Evolutionary conservation across 2,329 filamentous ascomycete genomes (phyloP), one percentile per base, ranked within the genome.

Genomic region (Periconia macrospinosa): DNA sequence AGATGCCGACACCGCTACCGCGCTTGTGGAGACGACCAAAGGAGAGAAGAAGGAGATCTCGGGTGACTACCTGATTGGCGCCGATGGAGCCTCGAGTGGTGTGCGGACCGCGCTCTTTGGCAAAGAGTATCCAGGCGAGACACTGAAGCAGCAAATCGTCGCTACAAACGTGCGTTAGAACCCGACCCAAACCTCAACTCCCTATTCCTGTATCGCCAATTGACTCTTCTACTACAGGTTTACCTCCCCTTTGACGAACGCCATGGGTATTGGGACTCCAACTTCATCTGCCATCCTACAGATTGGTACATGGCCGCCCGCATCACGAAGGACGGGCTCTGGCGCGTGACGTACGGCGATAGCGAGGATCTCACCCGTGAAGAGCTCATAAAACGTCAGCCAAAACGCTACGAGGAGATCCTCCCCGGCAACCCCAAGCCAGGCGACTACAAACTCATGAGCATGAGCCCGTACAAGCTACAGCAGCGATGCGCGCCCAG

Each of bases 321-420:
- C 41, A 83, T 88, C 56, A 83, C 80, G 1, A 73, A 71, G 2
- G 83, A 86, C 50, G 83, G 83, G 0, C 69, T 88, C 10, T 88
- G 85, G 74, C 81, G 85, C 14, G 81, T 88, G 35, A 85, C 85
- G 0, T 88, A 88, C 60, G 84, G 83, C 49, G 86, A 88, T 58
- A 72, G 71, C 0, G 74, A 78, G 0, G 80, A 79, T 1, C 75
- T 87, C 13, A 79, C 78, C 0, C 72, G 66, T 35, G 83, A 85
- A 11, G 76, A 87, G 65, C 77, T 85, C 50, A 68, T 77, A 27
- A 75, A 75, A 23, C 78, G 84, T 6, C 83, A 84, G 57, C 78
- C 81, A 1, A 69, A 69, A 56, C 85, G 83, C 54, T 88, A 82
- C 62, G 77, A 81, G 55, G 67, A 76, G 27, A 84, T 88, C 56